Base-by-base conservation (phyloP, 192 early-diverging fungal genomes). In the Gigaspora rosea region DNA sequence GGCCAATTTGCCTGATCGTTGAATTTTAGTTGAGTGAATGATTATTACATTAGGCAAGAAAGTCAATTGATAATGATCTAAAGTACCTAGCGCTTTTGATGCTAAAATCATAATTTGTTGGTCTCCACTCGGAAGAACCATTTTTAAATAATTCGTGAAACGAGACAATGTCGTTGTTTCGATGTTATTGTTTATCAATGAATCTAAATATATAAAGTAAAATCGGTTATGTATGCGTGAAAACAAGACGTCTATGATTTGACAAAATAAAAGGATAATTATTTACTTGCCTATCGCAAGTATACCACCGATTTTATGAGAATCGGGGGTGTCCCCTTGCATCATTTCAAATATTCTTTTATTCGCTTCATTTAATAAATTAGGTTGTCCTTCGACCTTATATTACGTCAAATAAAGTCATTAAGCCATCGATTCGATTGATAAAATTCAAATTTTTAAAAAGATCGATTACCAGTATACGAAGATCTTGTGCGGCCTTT, bases 121-220 rank as follows among this genome's bases (percentile, higher is more conserved):
- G 48, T 75, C 73, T 51, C 71, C 71, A 54, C 89, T 77, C 82
- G 93, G 93, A 27, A 94, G 80, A 33, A 94, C 88, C 41, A 88
- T 86, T 12, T 90, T 83, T 59, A 94, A 80, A 75, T 94, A 94
- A 75, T 92, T 94, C 3, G 90, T 89, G 69, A 92, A 94, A 54
- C 93, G 85, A 18, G 89, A 52, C 20, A 75, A 36, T 27, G 73
- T 75, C 2, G 73, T 75, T 20, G 73, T 75, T 51, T 75, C 73
- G 22, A 75, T 75, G 63, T 75, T 75, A 50, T 75, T 75, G 48
- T 64, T 65, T 9, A 75, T 75, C 8, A 75, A 51, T 47, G 73
- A 27, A 27, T 75, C 73, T 75, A 62, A n/a, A 51, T 59, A 16
- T 46, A 16, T 27, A 35, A 13, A 0, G 51, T 47, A 8, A 4